Evolutionary conservation across 1,139 yeast genomes (phyloP).

Genomic region (Blastobotrys petasosporus): DNA sequence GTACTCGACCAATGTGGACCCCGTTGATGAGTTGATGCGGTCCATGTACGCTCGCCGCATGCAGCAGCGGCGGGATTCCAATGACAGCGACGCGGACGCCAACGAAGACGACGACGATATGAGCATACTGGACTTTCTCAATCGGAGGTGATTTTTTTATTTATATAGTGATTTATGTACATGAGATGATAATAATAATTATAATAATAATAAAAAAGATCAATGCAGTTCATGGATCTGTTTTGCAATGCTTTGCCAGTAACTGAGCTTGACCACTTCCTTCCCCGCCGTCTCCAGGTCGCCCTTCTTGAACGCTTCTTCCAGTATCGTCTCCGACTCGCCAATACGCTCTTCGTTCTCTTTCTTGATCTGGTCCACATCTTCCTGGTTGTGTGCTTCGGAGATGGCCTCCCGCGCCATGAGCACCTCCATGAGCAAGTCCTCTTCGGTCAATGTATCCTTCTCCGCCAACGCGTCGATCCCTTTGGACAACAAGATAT

Average conservation of each 20-base stretch:
- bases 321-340: constrained; percentile 36
- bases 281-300: constrained; percentile 55
- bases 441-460: constrained; percentile 44
- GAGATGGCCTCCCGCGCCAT: constrained; percentile 76
- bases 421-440: constrained; percentile 62
- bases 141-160: constrained; percentile 2
- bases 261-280: constrained; percentile 68
- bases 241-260: constrained; percentile 73
- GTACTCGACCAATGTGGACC: not conserved
- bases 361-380: constrained; percentile 45
- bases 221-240: constrained; percentile 51
- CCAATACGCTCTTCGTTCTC: constrained; percentile 54
- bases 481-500: constrained; percentile 42
- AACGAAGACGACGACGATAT: constrained; percentile 9
- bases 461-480: constrained; percentile 34
- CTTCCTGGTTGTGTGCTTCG: constrained; percentile 53
- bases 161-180: not conserved
- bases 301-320: constrained; percentile 34
- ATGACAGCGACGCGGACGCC: not conserved
- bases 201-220: not conserved
- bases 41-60: not conserved
- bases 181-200: not conserved
- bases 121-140: constrained; percentile 10
- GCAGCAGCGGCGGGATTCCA: not conserved
- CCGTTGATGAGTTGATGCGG: constrained; percentile 1